phyloP scores from a whole-genome alignment of 768 basidiomycete species.

The Lactarius trivialis region DNA sequence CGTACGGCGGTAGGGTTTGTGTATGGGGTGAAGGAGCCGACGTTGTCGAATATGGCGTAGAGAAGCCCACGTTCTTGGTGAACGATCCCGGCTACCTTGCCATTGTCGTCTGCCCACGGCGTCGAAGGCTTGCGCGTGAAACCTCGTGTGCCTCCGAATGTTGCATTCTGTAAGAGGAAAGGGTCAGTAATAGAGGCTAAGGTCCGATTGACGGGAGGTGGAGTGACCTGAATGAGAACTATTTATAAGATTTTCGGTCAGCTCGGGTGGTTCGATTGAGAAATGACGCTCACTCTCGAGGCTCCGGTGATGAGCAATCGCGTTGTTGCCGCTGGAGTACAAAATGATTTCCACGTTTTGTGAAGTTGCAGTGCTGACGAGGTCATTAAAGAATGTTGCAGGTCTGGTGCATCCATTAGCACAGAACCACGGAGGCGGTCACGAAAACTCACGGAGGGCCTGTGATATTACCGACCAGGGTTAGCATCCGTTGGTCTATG shows the following conservation, averaged over 20 bases:
- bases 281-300: slow-evolving; percentile 6
- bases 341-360: slow-evolving; percentile 12
- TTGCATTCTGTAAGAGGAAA: slow-evolving; percentile 51
- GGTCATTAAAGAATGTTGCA: slow-evolving; percentile 14
- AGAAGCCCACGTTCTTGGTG: slow-evolving; percentile 66
- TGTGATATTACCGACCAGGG: neutral
- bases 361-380: slow-evolving; percentile 2
- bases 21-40: slow-evolving; percentile 38
- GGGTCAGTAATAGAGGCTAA: neutral
- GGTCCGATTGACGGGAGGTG: neutral
- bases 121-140: slow-evolving; percentile 65
- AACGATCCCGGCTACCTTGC: slow-evolving; percentile 58
- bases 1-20: slow-evolving; percentile 40
- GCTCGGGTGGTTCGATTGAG: neutral
- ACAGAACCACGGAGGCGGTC: neutral
- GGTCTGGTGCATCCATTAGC: slow-evolving; percentile 1
- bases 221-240: slow-evolving; percentile 16
- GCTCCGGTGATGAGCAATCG: slow-evolving; percentile 15
- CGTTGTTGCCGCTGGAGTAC: slow-evolving; percentile 16
- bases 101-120: slow-evolving; percentile 54
- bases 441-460: slow-evolving; percentile 4
- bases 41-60: slow-evolving; percentile 34
- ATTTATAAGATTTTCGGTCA: neutral
- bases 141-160: slow-evolving; percentile 71
- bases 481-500: neutral